Percentiles rank a stretch among this genome's conserved stretches.
These are phyloP conservation scores for Casuarina equisetifolia DNA, from an alignment of 306 rosid genomes.

Conservation along the genomic window DNA sequence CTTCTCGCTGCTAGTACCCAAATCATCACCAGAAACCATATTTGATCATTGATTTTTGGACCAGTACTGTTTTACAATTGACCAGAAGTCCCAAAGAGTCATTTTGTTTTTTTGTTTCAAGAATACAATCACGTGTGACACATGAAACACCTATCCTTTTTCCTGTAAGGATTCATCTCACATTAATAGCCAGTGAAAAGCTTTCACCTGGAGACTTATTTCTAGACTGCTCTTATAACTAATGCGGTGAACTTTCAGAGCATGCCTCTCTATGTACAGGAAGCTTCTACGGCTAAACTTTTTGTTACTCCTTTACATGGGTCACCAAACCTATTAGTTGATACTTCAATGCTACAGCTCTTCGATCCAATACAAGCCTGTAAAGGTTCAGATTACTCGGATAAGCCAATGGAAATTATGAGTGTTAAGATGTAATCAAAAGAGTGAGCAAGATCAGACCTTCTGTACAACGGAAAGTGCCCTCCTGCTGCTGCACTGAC, in stretches of 20 bases:
- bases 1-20: no score
- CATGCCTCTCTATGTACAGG: slow-evolving; percentile 48
- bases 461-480: slow-evolving; percentile 68
- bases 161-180: slow-evolving; percentile 1
- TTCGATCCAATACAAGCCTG: slow-evolving; percentile 90
- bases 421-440: slow-evolving; percentile 3
- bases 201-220: slow-evolving; percentile 22
- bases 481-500: slow-evolving; percentile 61
- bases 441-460: slow-evolving; percentile 39
- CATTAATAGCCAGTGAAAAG: slow-evolving; percentile 15
- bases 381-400: slow-evolving; percentile 22
- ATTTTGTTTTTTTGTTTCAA: not conserved
- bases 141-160: not conserved
- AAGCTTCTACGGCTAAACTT: slow-evolving; percentile 90
- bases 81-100: not conserved
- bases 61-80: not conserved
- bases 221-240: slow-evolving; percentile 1
- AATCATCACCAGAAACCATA: not conserved
- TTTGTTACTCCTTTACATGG: slow-evolving; percentile 70
- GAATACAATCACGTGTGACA: not conserved
- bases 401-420: slow-evolving; percentile 6
- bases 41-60: not conserved
- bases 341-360: slow-evolving; percentile 63
- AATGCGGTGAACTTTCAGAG: not conserved
- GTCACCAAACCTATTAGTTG: slow-evolving; percentile 57